Percentiles rank a stretch among this genome's conserved stretches.
phyloP scores from a whole-genome alignment of 805 yeast species.

The Blastobotrys robertii region DNA sequence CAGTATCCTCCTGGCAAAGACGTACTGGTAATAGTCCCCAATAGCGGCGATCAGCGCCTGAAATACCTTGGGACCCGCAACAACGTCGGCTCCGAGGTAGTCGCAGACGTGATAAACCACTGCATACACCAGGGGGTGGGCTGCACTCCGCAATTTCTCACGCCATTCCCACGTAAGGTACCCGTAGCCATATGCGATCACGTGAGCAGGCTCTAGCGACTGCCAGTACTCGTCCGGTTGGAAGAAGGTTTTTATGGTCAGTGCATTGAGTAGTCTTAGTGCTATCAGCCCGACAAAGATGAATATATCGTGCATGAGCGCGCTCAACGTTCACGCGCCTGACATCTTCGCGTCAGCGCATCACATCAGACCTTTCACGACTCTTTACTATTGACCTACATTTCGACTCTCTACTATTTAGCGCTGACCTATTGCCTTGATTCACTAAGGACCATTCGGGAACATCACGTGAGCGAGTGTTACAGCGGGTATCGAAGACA shows the following conservation, averaged over 20 bases:
- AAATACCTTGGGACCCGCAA: slow-evolving; percentile 50
- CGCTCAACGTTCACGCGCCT: not conserved
- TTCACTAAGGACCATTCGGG: not conserved
- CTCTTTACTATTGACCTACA: too few relatives aligned
- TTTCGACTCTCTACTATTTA: too few relatives aligned
- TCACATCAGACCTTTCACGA: too few relatives aligned
- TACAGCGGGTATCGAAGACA: too few relatives aligned
- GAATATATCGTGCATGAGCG: not conserved
- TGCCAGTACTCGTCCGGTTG: slow-evolving; percentile 98
- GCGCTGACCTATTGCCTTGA: too few relatives aligned
- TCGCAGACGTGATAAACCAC: slow-evolving; percentile 30
- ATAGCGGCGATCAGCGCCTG: slow-evolving; percentile 62
- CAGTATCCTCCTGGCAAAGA: slow-evolving; percentile 32
- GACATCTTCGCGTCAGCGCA: not conserved
- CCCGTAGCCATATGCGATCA: slow-evolving; percentile 66
- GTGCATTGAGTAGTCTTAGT: slow-evolving; percentile 52
- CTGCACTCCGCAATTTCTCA: slow-evolving; percentile 59
- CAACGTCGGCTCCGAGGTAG: slow-evolving; percentile 27
- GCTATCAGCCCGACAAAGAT: slow-evolving; percentile 17
- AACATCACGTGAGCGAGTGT: not conserved
- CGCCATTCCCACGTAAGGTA: slow-evolving; percentile 93
- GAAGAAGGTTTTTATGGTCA: slow-evolving; percentile 63
- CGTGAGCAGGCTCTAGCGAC: slow-evolving; percentile 84
- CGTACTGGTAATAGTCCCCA: slow-evolving; percentile 56
- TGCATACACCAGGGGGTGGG: slow-evolving; percentile 70